Evolutionary conservation across 2,329 filamentous ascomycete species (phyloP).

Genomic region (Neonectria magnoliae): DNA sequence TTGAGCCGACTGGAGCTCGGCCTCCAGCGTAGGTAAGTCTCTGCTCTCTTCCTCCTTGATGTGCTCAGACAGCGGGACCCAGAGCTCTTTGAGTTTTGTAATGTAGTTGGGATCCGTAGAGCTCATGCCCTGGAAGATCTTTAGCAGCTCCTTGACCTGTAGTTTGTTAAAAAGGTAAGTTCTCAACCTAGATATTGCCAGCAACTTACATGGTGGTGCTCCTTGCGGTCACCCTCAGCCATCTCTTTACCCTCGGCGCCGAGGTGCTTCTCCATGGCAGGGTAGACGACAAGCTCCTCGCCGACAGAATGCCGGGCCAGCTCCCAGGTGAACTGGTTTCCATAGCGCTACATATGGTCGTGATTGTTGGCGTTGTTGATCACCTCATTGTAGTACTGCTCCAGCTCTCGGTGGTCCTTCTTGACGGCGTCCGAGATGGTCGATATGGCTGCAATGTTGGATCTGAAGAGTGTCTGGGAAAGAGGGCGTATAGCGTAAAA

Average conservation of each 20-base stretch:
- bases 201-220: conserved; percentile 55
- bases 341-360: conserved; percentile 52
- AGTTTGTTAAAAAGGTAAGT: neutral
- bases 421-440: conserved; percentile 40
- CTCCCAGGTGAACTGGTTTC: conserved; percentile 61
- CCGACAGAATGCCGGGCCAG: conserved; percentile 58
- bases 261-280: conserved; percentile 61
- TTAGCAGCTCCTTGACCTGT: conserved; percentile 62
- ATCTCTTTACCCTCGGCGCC: conserved; percentile 52
- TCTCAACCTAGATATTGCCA: no score
- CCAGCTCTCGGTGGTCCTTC: conserved; percentile 45
- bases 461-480: neutral
- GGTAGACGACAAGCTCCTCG: conserved; percentile 63
- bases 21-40: conserved; percentile 61
- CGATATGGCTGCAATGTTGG: neutral
- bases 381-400: conserved; percentile 55
- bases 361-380: conserved; percentile 44
- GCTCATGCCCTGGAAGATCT: conserved; percentile 59
- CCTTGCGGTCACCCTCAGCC: conserved; percentile 58
- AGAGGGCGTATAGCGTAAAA: neutral
- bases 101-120: conserved; percentile 54
- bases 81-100: conserved; percentile 54
- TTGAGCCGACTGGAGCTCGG: conserved; percentile 44
- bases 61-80: conserved; percentile 55
- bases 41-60: conserved; percentile 61